phyloP scores from a whole-genome alignment of 2,329 filamentous ascomycete genomes.

The Pseudodiploospora longispora region DNA sequence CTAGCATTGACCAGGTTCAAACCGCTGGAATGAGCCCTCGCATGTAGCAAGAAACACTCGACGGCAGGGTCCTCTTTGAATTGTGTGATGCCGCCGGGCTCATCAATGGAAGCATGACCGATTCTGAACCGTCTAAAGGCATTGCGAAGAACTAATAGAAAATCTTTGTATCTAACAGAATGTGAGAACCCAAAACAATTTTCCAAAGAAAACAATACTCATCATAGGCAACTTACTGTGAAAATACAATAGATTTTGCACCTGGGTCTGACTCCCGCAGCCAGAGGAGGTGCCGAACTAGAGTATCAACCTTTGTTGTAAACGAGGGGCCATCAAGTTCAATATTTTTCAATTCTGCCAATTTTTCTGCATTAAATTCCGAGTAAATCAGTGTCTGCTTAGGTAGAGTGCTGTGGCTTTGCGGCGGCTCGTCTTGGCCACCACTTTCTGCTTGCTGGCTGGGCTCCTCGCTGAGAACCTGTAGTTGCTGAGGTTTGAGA shows the following conservation, averaged over 20 bases:
- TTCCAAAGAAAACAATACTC: not conserved
- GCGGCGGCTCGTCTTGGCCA: constrained; percentile 3
- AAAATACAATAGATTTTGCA: constrained; percentile 89
- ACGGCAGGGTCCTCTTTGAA: constrained; percentile 69
- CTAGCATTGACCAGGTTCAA: constrained; percentile 88
- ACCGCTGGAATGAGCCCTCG: constrained; percentile 79
- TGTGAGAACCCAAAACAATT: not conserved
- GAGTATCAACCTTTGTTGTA: constrained; percentile 82
- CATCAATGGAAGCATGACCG: constrained; percentile 62
- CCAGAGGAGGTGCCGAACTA: constrained; percentile 77
- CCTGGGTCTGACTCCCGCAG: constrained; percentile 76
- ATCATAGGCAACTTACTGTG: constrained; percentile 44
- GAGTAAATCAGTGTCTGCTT: constrained; percentile 59
- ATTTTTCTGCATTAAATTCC: constrained; percentile 60
- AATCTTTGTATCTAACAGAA: constrained; percentile 55
- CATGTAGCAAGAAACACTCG: constrained; percentile 84
- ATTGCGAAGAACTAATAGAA: constrained; percentile 62
- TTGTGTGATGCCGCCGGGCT: constrained; percentile 56
- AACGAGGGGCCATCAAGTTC: constrained; percentile 67
- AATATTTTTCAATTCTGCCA: constrained; percentile 75
- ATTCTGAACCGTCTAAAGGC: constrained; percentile 69
- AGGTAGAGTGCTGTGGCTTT: constrained; percentile 12
- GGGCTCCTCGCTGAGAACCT: constrained; percentile 41
- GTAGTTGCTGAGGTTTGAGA: constrained; percentile 67
- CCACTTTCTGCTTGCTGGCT: constrained; percentile 2